Evolutionary conservation across 257 asterid species (phyloP), one percentile per base, ranked within the genome.

Genomic region (Nicotiana knightiana): DNA sequence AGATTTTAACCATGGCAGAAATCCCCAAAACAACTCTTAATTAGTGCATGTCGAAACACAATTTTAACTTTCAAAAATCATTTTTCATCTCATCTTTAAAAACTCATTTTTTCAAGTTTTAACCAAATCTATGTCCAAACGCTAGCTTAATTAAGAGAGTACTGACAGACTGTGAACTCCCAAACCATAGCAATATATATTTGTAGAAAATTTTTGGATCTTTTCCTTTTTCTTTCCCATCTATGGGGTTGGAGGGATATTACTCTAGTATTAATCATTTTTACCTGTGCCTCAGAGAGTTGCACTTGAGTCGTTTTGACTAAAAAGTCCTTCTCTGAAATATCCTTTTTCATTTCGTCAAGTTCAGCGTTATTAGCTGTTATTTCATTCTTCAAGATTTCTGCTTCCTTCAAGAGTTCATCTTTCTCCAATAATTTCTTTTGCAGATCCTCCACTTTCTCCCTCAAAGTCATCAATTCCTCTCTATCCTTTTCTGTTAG

Each of bases 211-310:
- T 16, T 4, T 21, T 13, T 55, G 61, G 21, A 16, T 18, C 9
- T 8, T 58, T 58, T 58, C 64, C 64, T 18, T n/a, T 58, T 18
- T 28, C 57, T 30, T 66, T 48, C 54, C 17, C 30, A 10, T 67
- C 63, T 57, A 12, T 26, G 2, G 13, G 21, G 26, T 28, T 28
- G 28, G 68, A 33, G 9, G 57, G 59, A 9, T 24, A 24, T 58
- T 58, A 58, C 28, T 62, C 33, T 9, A 59, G 37, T n/a, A n/a
- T 58, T 58, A 58, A 58, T 58, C 33, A 73, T 33, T 33, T 86
- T 63, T 82, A 88, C 99, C 98, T 92, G 92, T 63, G 90, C 85
- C 86, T 93, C 98, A 68, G 97, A 90, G 81, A 95, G 97, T 88
- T 93, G 98, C 67, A 83, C 85, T 85, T 92, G 97, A 76, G 90